Percentiles rank a stretch among this genome's conserved stretches.
These are phyloP conservation scores for Mikania micrantha DNA, from an alignment of 129 eudicot genomes.

Conservation along the genomic window DNA sequence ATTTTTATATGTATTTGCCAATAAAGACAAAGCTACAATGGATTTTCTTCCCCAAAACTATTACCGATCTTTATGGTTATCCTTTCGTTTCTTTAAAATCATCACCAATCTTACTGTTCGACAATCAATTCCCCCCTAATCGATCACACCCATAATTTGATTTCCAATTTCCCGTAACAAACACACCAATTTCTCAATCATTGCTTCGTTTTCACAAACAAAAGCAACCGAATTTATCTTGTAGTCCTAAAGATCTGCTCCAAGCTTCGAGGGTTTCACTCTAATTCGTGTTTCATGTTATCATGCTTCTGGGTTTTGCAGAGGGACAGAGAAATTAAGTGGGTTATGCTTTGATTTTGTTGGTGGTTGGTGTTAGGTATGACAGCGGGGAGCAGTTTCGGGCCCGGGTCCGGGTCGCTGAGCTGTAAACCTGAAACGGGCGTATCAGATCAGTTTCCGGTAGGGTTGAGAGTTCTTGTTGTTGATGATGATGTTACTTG, in stretches of 20 bases:
- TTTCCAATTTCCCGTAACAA: constrained; percentile 22
- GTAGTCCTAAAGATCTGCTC: constrained; percentile 25
- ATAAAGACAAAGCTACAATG: constrained; percentile 13
- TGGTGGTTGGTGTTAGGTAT: constrained; percentile 9
- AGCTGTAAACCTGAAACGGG: constrained; percentile 18
- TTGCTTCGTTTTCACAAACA: constrained; percentile 5
- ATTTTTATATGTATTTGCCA: constrained; percentile 14
- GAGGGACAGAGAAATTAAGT: neutral
- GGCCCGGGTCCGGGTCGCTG: constrained; percentile 28
- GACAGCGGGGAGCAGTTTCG: constrained; percentile 26
- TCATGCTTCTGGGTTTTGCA: constrained; percentile 11
- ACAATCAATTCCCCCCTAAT: constrained; percentile 15
- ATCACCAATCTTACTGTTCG: constrained; percentile 12
- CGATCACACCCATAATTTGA: constrained; percentile 1
- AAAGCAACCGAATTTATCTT: neutral
- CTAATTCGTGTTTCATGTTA: constrained; percentile 7
- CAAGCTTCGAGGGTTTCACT: constrained; percentile 12
- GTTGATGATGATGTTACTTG: constrained; percentile 73
- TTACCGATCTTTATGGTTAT: constrained; percentile 21
- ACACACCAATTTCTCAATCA: constrained; percentile 27
- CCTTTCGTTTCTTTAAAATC: constrained; percentile 23
- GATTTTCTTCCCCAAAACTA: constrained; percentile 9
- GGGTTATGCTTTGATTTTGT: neutral
- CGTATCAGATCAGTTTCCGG: constrained; percentile 56
- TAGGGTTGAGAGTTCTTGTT: constrained; percentile 68